These are phyloP conservation scores for Lentinus polychrous DNA, from an alignment of 1,284 basidiomycete species.

Conservation along the genomic window DNA sequence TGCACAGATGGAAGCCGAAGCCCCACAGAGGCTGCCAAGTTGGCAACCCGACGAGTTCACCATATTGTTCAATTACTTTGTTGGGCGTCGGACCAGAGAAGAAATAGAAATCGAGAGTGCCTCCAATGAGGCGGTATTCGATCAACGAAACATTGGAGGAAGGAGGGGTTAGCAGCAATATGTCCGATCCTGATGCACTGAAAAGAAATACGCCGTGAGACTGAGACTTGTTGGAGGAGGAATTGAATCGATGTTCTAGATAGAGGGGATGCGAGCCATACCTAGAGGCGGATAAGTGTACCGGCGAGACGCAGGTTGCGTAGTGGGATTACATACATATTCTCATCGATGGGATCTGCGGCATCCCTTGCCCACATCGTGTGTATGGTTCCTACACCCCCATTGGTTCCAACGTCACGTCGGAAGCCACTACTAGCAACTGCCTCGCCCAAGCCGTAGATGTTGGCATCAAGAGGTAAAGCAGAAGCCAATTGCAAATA, in stretches of 20 bases:
- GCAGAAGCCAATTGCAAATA: constrained; percentile 63
- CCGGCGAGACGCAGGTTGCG: background rate
- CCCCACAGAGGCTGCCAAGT: constrained; percentile 65
- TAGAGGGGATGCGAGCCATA: constrained; percentile 72
- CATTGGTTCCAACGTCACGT: constrained; percentile 47
- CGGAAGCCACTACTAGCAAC: constrained; percentile 63
- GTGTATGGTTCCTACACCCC: constrained; percentile 54
- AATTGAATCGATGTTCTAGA: constrained; percentile 55
- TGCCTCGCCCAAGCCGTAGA: constrained; percentile 76
- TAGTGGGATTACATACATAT: constrained; percentile 37
- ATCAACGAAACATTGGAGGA: constrained; percentile 45
- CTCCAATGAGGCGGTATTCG: constrained; percentile 58
- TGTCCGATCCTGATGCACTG: constrained; percentile 55
- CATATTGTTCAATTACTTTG: constrained; percentile 64
- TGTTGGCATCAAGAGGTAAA: constrained; percentile 57
- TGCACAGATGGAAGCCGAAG: constrained; percentile 67
- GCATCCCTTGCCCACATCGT: constrained; percentile 66
- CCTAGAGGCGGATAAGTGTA: constrained; percentile 24
- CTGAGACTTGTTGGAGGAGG: constrained; percentile 38
- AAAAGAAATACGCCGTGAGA: constrained; percentile 64
- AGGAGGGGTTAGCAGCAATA: constrained; percentile 50
- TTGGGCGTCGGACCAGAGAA: constrained; percentile 58
- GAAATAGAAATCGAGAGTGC: constrained; percentile 55
- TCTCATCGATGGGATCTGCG: constrained; percentile 52
- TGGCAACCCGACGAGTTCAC: constrained; percentile 51